Evolutionary conservation across 1,139 yeast species (phyloP), one percentile per base, ranked within the genome.

Genomic region (Tardiomyces blankii): DNA sequence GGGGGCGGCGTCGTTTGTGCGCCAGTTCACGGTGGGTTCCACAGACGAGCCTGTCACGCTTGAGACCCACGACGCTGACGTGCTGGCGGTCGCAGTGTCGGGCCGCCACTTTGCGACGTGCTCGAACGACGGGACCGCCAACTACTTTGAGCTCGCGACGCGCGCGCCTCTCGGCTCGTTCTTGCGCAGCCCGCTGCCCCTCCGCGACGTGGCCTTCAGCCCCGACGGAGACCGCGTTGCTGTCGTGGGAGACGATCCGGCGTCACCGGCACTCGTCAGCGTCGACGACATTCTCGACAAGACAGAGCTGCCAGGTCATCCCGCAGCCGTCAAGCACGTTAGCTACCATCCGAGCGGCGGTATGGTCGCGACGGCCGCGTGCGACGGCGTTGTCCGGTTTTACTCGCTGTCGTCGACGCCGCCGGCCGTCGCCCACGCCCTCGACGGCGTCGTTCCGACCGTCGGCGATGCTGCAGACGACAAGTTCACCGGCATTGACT

Each of bases 171-270:
- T 49, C 12, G 58, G 58, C 12, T 48, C 58, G 14, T 43, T 66
- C 16, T 50, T 55, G 12, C 56, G 70, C 18, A 52, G 61, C n/a
- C 73, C 83, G 18, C 66, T 85, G 40, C 84, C 95, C 0, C 61
- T 88, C 38, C 72, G 93, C 51, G 84, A 78, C 50, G 70, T 80
- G 4, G 67, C 67, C 16, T 78, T 83, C 60, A 77, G 85, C 41
- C 84, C 82, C 49, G 83, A 79, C 49, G 95, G 89, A 0, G 71
- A 75, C 44, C 73, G 83, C 65, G 67, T 78, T 2, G 76, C 85
- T 1, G 73, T 80, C 46, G 91, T 87, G 27, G 93, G 95, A 45
- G 93, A 86, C 56, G 93, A 84, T 51, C 73, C 75, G 45, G 77
- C 78, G 50, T 68, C 84, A 11, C 11, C 42, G 46, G 69, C 72